Percentiles rank a stretch among this genome's conserved stretches.
These are phyloP conservation scores for Neurospora tetraspora DNA, from an alignment of 495 filamentous ascomycete species.

Conservation along the genomic window DNA sequence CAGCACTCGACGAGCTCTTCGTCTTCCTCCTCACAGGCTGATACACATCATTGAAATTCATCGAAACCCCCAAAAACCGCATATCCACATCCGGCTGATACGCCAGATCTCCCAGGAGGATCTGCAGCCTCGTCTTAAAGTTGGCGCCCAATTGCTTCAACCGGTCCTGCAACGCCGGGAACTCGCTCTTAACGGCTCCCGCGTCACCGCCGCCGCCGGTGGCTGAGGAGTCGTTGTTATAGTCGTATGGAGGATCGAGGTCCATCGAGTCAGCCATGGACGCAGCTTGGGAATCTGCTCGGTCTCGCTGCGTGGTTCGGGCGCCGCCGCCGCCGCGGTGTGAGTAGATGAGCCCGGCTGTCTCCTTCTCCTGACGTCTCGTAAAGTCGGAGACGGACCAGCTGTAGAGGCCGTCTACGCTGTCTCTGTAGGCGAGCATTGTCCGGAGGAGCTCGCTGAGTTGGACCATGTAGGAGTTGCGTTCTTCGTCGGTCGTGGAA, in stretches of 20 bases:
- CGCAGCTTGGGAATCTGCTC: constrained; percentile 1
- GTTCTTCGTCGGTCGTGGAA: constrained; percentile 40
- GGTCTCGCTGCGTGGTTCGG: background rate
- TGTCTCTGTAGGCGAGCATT: constrained; percentile 91
- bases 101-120: constrained; percentile 77
- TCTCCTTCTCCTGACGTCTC: constrained; percentile 70
- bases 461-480: constrained; percentile 81
- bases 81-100: constrained; percentile 94
- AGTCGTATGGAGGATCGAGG: constrained; percentile 12
- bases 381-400: constrained; percentile 93
- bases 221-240: constrained; percentile 10
- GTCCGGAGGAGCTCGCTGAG: constrained; percentile 85
- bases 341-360: constrained; percentile 19
- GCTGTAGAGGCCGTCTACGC: constrained; percentile 87
- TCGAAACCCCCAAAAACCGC: constrained; percentile 87
- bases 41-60: constrained; percentile 99
- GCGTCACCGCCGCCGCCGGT: constrained; percentile 29
- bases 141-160: constrained; percentile 59
- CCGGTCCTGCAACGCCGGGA: constrained; percentile 63
- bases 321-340: background rate
- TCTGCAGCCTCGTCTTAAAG: constrained; percentile 66
- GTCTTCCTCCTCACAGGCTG: constrained; percentile 55
- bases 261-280: constrained; percentile 24
- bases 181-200: constrained; percentile 38
- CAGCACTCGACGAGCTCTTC: constrained; percentile 16